Conservation (phyloP, 306 rosid species). For the Medicago arabica region DNA sequence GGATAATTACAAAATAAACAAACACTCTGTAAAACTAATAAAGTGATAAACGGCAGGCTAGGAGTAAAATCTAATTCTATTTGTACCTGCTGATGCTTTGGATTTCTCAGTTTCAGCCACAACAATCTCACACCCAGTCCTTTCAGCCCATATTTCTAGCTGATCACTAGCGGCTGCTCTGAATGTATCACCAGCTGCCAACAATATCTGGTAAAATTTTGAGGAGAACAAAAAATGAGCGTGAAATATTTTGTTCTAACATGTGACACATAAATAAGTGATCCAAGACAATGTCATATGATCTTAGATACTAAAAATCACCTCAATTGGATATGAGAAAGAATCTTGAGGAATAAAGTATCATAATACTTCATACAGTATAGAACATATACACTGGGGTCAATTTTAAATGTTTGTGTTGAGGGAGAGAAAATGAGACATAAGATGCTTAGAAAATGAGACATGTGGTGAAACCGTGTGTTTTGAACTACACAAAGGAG, state of each 20-base stretch:
- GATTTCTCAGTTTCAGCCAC: constrained; percentile 82
- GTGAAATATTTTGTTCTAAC: constrained; percentile 16
- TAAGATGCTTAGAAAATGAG: no score
- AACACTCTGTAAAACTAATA: constrained; percentile 3
- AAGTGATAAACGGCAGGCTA: constrained; percentile 20
- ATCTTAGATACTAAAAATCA: constrained; percentile 14
- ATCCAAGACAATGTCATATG: constrained; percentile 25
- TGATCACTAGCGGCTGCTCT: constrained; percentile 99
- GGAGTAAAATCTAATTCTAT: constrained; percentile 24
- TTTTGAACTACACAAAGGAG: no score
- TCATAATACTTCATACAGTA: background rate
- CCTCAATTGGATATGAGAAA: background rate
- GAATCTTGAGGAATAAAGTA: constrained; percentile 7
- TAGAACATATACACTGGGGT: background rate
- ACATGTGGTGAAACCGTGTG: no score
- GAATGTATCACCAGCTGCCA: constrained; percentile 99
- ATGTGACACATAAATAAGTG: constrained; percentile 25
- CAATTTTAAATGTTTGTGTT: constrained; percentile 1
- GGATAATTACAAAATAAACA: background rate
- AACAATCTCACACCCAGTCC: constrained; percentile 94
- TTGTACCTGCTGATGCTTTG: constrained; percentile 81
- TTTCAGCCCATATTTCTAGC: constrained; percentile 98
- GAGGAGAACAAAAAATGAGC: constrained; percentile 36
- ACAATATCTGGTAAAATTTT: constrained; percentile 68
- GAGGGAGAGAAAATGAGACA: no score